Conservation (phyloP, 2,329 filamentous ascomycete genomes). For the Hypoxylon sp. region DNA sequence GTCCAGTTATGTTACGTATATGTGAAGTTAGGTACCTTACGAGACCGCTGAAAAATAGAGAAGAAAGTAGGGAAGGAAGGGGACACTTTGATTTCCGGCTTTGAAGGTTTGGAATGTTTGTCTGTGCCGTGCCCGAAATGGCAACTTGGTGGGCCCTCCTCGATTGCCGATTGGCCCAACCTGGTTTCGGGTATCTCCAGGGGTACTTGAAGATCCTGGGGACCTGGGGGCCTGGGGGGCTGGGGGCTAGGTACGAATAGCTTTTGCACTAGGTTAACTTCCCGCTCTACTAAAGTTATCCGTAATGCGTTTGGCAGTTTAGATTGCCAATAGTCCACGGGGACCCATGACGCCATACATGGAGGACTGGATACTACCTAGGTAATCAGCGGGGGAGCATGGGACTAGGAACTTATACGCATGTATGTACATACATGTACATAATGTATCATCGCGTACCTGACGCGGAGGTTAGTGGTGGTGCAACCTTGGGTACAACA, state of each 20-base stretch:
- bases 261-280: too few species aligned
- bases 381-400: too few species aligned
- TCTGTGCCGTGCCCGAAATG: conserved; percentile 16
- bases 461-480: too few species aligned
- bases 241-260: too few species aligned
- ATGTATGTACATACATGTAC: too few species aligned
- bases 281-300: too few species aligned
- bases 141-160: conserved; percentile 28
- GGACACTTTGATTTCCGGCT: not conserved
- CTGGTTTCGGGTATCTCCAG: conserved; percentile 11
- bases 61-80: not conserved
- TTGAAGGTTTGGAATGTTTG: not conserved
- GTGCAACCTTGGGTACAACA: too few species aligned
- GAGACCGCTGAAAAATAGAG: not conserved
- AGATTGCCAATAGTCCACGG: too few species aligned
- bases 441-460: too few species aligned
- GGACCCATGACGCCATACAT: conserved; percentile 19
- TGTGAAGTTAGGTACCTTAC: not conserved
- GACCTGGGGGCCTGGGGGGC: too few species aligned
- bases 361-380: not conserved
- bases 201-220: too few species aligned
- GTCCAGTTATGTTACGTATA: not conserved
- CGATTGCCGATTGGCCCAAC: conserved; percentile 25
- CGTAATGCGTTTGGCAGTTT: too few species aligned
- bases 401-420: not conserved